These are phyloP conservation scores for Fusarium acutatum DNA, from an alignment of 2,329 filamentous ascomycete genomes.

Conservation along the genomic window DNA sequence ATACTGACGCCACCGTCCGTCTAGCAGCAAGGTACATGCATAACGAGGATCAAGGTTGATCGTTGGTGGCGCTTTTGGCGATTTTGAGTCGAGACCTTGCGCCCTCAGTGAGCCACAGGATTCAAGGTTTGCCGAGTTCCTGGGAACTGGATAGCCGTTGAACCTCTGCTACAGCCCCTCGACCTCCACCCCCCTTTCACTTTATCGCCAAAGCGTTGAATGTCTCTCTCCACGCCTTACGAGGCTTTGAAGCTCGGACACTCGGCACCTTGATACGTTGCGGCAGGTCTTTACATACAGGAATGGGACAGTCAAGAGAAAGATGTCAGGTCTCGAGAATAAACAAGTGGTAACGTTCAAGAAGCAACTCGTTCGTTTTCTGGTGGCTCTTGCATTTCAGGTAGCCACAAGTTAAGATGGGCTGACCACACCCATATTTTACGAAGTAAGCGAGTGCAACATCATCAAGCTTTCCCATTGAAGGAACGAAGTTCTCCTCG, in stretches of 20 bases:
- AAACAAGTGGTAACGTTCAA: background rate
- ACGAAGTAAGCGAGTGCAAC: slow-evolving; percentile 13
- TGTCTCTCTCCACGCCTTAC: background rate
- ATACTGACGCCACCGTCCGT: background rate
- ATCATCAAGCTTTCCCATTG: slow-evolving; percentile 10
- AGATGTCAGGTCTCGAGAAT: background rate
- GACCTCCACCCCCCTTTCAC: background rate
- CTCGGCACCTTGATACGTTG: background rate
- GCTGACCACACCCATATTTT: slow-evolving; percentile 15
- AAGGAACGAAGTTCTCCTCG: slow-evolving; percentile 2
- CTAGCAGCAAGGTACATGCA: slow-evolving; percentile 9
- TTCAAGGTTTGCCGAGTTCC: slow-evolving; percentile 23
- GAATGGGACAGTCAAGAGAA: background rate
- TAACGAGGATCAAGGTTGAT: slow-evolving; percentile 20
- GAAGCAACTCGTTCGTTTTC: background rate
- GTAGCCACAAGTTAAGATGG: slow-evolving; percentile 16
- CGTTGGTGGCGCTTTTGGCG: slow-evolving; percentile 18
- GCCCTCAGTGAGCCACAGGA: slow-evolving; percentile 1
- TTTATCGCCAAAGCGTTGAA: background rate
- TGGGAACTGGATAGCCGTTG: slow-evolving; percentile 15
- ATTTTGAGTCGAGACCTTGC: slow-evolving; percentile 12
- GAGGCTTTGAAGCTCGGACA: background rate
- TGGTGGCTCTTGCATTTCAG: slow-evolving; percentile 22
- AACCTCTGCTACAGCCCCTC: slow-evolving; percentile 5
- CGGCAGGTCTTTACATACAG: slow-evolving; percentile 16